phyloP scores from a whole-genome alignment of 1,284 basidiomycete genomes.

The Pseudozyma hubeiensis region DNA sequence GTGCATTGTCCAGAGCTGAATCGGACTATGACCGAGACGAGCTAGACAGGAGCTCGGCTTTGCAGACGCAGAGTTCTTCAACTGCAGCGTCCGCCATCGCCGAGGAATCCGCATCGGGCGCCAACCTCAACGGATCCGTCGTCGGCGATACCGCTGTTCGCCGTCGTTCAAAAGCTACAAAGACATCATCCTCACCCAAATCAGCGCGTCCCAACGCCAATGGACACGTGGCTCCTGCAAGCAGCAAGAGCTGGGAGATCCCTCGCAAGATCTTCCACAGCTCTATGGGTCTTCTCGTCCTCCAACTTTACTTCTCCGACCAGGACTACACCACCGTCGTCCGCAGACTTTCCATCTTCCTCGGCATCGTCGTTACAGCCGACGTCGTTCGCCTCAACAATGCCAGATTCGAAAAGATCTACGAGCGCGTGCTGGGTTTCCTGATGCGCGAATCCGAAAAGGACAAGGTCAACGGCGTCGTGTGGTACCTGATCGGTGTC shows the following conservation, averaged over 20 bases:
- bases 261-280: slow-evolving; percentile 91
- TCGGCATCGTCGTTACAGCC: slow-evolving; percentile 79
- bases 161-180: slow-evolving; percentile 18
- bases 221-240: slow-evolving; percentile 12
- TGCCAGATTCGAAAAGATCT: slow-evolving; percentile 78
- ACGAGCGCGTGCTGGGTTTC: slow-evolving; percentile 83
- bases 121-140: slow-evolving; percentile 3
- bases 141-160: slow-evolving; percentile 13
- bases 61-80: slow-evolving; percentile 14
- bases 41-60: slow-evolving; percentile 18
- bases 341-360: slow-evolving; percentile 75
- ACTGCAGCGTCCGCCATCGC: slow-evolving; percentile 12
- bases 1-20: slow-evolving; percentile 60
- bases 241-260: slow-evolving; percentile 75
- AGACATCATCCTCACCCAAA: slow-evolving; percentile 10
- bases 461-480: slow-evolving; percentile 76
- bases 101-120: not conserved
- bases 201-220: not conserved
- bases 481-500: slow-evolving; percentile 95
- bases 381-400: slow-evolving; percentile 83
- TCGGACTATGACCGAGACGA: slow-evolving; percentile 52
- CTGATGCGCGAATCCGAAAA: slow-evolving; percentile 95
- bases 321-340: slow-evolving; percentile 73
- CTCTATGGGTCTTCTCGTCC: slow-evolving; percentile 87
- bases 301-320: slow-evolving; percentile 76